A percentile compares a stretch with the other conserved stretches of the same genome.
phyloP scores from a whole-genome alignment of 169 alveolate species.

The Plasmodium coatneyi region DNA sequence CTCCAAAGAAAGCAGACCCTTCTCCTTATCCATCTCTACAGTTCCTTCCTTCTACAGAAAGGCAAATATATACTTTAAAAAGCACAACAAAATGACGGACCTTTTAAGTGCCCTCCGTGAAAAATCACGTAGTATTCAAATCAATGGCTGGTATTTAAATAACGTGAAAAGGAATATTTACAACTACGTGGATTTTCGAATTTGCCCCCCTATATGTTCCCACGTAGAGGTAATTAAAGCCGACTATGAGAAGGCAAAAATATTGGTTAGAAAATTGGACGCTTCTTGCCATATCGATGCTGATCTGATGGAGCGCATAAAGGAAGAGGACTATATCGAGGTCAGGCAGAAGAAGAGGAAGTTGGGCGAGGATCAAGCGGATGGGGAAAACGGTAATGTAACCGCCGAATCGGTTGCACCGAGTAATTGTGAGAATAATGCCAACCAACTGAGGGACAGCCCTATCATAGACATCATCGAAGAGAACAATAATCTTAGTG shows the following conservation, averaged over 20 bases:
- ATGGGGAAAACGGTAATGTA: background rate
- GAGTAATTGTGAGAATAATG: background rate
- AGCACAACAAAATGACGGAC: background rate
- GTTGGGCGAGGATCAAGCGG: background rate
- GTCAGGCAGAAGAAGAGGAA: conserved; percentile 13
- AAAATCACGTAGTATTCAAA: conserved; percentile 13
- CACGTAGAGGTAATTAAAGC: conserved; percentile 39
- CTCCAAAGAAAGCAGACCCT: conserved; percentile 24
- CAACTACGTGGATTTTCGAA: conserved; percentile 29
- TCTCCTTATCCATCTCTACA: conserved; percentile 2
- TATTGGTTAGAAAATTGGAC: conserved; percentile 26
- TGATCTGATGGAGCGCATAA: background rate
- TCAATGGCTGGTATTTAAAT: conserved; percentile 24
- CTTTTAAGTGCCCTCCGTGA: conserved; percentile 16
- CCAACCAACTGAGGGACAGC: conserved; percentile 12
- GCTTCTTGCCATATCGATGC: conserved; percentile 34
- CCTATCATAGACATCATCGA: conserved; percentile 32
- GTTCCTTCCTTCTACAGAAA: conserved; percentile 26
- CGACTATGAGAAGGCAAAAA: conserved; percentile 63
- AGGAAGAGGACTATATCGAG: conserved; percentile 7
- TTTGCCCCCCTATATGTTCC: conserved; percentile 73
- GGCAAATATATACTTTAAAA: conserved; percentile 60
- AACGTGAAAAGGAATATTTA: conserved; percentile 49
- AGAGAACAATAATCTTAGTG: conserved; percentile 1
- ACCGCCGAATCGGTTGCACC: background rate